These are phyloP conservation scores for Mucor piriformis DNA, from an alignment of 371 early-diverging fungal genomes.

Conservation along the genomic window DNA sequence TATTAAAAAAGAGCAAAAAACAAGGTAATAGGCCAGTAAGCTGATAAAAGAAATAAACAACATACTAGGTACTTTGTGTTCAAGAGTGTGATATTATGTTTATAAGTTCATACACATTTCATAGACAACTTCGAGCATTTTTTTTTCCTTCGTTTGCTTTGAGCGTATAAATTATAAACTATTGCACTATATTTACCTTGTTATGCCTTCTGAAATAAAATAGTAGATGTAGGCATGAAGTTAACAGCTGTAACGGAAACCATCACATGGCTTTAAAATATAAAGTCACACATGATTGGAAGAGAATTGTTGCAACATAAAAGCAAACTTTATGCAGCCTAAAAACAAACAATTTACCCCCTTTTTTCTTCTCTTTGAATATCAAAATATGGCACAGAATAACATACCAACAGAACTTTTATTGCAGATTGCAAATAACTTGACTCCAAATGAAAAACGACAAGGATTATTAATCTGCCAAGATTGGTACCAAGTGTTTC, in stretches of 20 bases:
- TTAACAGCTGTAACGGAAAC: too few relatives aligned
- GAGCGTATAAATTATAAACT: too few relatives aligned
- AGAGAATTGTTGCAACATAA: too few relatives aligned
- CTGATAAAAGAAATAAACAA: background rate
- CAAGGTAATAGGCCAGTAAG: background rate
- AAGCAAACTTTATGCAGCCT: background rate
- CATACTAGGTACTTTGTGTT: background rate
- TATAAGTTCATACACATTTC: too few relatives aligned
- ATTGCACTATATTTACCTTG: too few relatives aligned
- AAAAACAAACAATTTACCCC: constrained; percentile 2
- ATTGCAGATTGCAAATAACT: constrained; percentile 8
- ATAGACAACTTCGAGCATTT: background rate
- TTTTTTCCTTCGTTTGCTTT: background rate
- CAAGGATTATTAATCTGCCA: constrained; percentile 5
- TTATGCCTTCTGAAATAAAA: too few relatives aligned
- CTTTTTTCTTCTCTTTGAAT: background rate
- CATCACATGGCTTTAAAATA: too few relatives aligned
- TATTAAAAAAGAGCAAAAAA: background rate
- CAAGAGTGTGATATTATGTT: background rate
- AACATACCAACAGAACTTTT: constrained; percentile 15
- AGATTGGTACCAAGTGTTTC: constrained; percentile 18
- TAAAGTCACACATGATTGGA: too few relatives aligned
- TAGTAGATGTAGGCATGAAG: too few relatives aligned
- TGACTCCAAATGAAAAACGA: constrained; percentile 8
- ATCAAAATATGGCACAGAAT: background rate